Evolutionary conservation across 176 grass and related monocot genomes (phyloP).

Genomic region (Juncus effusus): DNA sequence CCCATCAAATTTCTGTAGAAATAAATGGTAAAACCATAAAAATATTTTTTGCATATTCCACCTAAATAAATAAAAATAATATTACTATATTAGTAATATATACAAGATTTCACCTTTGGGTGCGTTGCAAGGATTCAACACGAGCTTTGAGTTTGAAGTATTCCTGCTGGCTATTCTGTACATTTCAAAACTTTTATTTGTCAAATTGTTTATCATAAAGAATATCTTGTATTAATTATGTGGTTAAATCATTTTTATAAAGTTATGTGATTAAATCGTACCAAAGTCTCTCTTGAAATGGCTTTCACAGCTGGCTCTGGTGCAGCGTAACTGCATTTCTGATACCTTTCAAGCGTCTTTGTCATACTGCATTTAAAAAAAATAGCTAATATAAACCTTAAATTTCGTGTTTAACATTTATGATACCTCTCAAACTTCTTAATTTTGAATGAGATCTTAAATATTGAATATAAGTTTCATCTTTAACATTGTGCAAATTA

Average conservation of each 20-base stretch:
- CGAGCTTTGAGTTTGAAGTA: slow-evolving; percentile 38
- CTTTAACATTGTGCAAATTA: too few species aligned
- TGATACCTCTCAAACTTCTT: too few species aligned
- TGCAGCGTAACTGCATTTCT: slow-evolving; percentile 37
- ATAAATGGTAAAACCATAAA: neutral
- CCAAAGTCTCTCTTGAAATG: slow-evolving; percentile 43
- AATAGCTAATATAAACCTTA: too few species aligned
- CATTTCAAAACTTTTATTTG: neutral
- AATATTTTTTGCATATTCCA: neutral
- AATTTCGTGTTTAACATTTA: too few species aligned
- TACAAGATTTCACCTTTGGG: slow-evolving; percentile 31
- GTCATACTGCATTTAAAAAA: slow-evolving; percentile 29
- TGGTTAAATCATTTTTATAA: neutral
- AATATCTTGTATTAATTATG: neutral
- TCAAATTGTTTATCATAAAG: neutral
- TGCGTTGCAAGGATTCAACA: slow-evolving; percentile 33
- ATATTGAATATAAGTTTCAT: too few species aligned
- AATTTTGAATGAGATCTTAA: too few species aligned
- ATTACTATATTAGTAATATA: neutral
- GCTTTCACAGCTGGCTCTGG: slow-evolving; percentile 35
- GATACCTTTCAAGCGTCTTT: slow-evolving; percentile 49
- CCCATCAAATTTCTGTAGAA: slow-evolving; percentile 44
- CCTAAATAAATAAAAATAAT: neutral
- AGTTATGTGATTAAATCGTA: slow-evolving; percentile 14
- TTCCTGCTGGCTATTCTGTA: slow-evolving; percentile 42